Percentiles rank a stretch among this genome's conserved stretches.
Conservation (phyloP, 2,329 filamentous ascomycete genomes). For the Tricladium varicosporioides region DNA sequence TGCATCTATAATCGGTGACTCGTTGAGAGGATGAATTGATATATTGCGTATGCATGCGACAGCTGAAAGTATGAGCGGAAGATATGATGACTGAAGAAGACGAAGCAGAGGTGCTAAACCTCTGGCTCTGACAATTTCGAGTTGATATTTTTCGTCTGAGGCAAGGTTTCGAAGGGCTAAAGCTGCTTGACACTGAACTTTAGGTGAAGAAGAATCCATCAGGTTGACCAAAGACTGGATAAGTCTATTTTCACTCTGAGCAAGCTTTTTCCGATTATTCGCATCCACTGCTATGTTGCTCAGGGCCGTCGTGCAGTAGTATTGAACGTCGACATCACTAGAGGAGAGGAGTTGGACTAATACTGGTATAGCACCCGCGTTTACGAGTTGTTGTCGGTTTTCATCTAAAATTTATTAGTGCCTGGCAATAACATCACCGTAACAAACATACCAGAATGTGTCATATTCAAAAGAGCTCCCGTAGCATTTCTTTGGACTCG, state of each 20-base stretch:
- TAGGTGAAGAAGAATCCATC: conserved; percentile 96
- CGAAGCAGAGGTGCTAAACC: conserved; percentile 83
- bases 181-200: conserved; percentile 96
- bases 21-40: conserved; percentile 95
- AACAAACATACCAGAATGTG: conserved; percentile 76
- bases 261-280: conserved; percentile 85
- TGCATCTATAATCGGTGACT: conserved; percentile 97
- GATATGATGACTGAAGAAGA: conserved; percentile 90
- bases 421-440: neutral
- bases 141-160: conserved; percentile 97
- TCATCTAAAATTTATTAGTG: conserved; percentile 62
- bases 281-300: conserved; percentile 98
- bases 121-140: conserved; percentile 90
- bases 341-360: conserved; percentile 93
- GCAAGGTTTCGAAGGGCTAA: conserved; percentile 91
- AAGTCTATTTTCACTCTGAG: conserved; percentile 84
- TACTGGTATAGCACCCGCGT: conserved; percentile 95
- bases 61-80: conserved; percentile 92
- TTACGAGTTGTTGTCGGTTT: conserved; percentile 95
- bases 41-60: conserved; percentile 99
- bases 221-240: conserved; percentile 92
- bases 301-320: conserved; percentile 97
- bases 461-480: conserved; percentile 96
- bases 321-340: conserved; percentile 93
- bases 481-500: conserved; percentile 96